Base-by-base conservation (phyloP, 169 alveolate species). In the Plasmodium knowlesi region DNA sequence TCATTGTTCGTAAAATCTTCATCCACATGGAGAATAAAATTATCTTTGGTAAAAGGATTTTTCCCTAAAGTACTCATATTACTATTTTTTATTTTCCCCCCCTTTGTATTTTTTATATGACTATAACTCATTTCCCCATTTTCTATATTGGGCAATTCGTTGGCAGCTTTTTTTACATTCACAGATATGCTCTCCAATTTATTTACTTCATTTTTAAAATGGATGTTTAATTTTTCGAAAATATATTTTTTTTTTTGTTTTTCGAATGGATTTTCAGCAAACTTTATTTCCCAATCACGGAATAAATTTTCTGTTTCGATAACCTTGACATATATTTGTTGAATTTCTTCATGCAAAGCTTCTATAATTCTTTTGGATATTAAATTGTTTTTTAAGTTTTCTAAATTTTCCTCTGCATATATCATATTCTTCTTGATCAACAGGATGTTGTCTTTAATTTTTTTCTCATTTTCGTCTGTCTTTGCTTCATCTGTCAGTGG, bases 391-490 rank as follows among this genome's bases (percentile, higher is more conserved):
- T 89, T 89, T 89, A 89, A 89, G 25, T 89, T 89, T 50, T 89
- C 94, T 89, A 89, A 89, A 89, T 89, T 89, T 16, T 89, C 94
- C 82, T 89, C 94, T 34, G 94, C 94, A 73, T 89, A 89, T 57
- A 89, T 79, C 94, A 89, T 89, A 79, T 89, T 89, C 34, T 89
- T 89, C 46, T 89, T 89, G 12, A 89, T 89, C 14, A 89, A 71
- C 53, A 89, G 72, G 32, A 89, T 89, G 25, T 89, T 89, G 83
- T 89, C 94, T 41, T 89, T 89, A 61, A 89, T 89, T 81, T 89
- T 89, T 37, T 80, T 89, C 4, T 89, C 94, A 46, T 61, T 39
- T 8, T 81, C 39, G 12, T 73, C 94, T 79, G 34, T 82, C 43
- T 34, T 79, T 80, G 50, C 83, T 39, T 89, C 94, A 10, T 73